Base-by-base conservation (phyloP, 139 green algal species). In the Auxenochlorella pyrenoidosa region DNA sequence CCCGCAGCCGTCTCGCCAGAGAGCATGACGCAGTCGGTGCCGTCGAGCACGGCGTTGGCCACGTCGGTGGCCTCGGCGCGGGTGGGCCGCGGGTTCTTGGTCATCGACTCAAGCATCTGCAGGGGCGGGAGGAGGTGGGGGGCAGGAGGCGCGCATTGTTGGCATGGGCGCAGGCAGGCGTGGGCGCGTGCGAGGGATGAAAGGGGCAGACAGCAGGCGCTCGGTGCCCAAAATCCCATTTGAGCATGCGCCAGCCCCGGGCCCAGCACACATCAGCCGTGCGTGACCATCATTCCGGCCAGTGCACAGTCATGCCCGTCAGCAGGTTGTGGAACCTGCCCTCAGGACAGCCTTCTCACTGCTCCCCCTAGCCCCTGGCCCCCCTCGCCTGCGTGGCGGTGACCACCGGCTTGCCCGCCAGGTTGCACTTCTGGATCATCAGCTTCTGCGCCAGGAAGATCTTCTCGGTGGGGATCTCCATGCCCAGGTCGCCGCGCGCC, bases 371-470 rank as follows among this genome's bases (percentile, higher is more conserved):
- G 18, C 38, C 41, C 5, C 70, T 51, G 10, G 1, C 73, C 73
- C 26, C 16, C 19, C 77, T 26, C 12, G 47, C 80, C 43, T 86
- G 96, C 22, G 97, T 99, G 54, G 97, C 97, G 38, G 98, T 99
- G 91, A 99, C 97, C 63, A 99, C 97, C 5, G 97, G 97, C 92
- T 99, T 99, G 81, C 97, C 95, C 72, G 89, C 87, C 88, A 95
- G 93, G 94, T 98, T 98, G 93, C 96, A 98, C 87, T 98, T 97
- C 75, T 98, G 95, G 90, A 98, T 98, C 96, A 98, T 98, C 91
- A 98, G 96, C 93, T 99, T 99, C 91, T 99, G 97, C 16, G 96
- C 97, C 82, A 99, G 93, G 92, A 99, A 99, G 88, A 99, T 99
- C 94, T 99, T 99, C 83, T 99, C 97, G 5, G 98, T 98, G 59